Base-by-base conservation (phyloP, 495 filamentous ascomycete species). In the Hypoxylon rickii region DNA sequence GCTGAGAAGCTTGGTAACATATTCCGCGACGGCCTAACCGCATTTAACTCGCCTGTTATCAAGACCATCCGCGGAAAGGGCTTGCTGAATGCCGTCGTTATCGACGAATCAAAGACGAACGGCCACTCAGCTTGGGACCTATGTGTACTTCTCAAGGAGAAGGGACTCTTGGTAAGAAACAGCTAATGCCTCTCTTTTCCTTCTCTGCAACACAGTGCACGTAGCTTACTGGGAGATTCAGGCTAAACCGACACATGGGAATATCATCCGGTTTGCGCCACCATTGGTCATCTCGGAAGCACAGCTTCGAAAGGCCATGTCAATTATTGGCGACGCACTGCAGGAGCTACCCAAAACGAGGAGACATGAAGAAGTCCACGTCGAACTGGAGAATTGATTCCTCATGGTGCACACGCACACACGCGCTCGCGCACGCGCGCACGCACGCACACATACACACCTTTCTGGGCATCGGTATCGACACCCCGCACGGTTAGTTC, bases 171-270 rank as follows among this genome's bases (percentile, higher is more conserved):
- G 82, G 91, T 96, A 81, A 70, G 80, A 70, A 47, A 41, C 19
- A 44, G 22, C 11, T 44, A 33, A 40, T 39, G 17, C 31, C 37
- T 29, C 6, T 31, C 21, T 36, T 70, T 36, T 36, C 6, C 48
- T 47, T 7, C 15, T 3, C 8, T 41, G 46, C 20, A 55, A 47
- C 52, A 58, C 16, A 31, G 47, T 63, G 33, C 26, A 48, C 31
- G 13, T 51, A 49, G 50, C 66, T 68, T 49, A 65, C 74, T 77
- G 21, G 42, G 59, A 70, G 38, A 29, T 65, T 63, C 70, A 96
- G 90, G 94, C 94, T 51, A 99, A 99, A 82, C 95, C 95, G 7
- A 99, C 95, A 26, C 94, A 98, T 73, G 85, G 96, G 63, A 97
- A 97, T 70, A 97, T 97, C 74, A 97, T 97, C 44, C 86, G 92